Conservation (phyloP, 2,329 filamentous ascomycete species). For the Trichoderma endophyticum region DNA sequence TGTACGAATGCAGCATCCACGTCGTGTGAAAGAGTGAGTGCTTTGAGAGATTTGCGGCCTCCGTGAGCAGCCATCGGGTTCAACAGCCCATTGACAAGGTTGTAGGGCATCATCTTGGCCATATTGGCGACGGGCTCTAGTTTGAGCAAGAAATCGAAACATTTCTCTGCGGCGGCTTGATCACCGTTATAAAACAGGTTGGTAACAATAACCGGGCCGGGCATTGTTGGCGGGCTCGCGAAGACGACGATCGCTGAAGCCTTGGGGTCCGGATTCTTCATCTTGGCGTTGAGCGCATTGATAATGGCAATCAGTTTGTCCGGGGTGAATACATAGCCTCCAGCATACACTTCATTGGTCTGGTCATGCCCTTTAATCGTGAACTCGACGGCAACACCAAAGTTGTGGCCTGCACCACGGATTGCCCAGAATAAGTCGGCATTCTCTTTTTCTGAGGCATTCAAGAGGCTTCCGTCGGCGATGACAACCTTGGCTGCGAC, state of each 20-base stretch:
- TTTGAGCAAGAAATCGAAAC: constrained; percentile 36
- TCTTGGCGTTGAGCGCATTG: constrained; percentile 24
- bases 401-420: constrained; percentile 45
- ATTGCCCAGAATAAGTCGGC: constrained; percentile 48
- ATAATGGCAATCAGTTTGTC: constrained; percentile 25
- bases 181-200: constrained; percentile 27
- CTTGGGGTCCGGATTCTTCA: constrained; percentile 25
- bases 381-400: constrained; percentile 42
- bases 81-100: constrained; percentile 36
- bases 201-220: constrained; percentile 4
- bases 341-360: constrained; percentile 30
- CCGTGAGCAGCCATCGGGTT: constrained; percentile 31
- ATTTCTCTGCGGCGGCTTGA: constrained; percentile 32
- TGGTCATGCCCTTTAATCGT: constrained; percentile 29
- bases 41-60: constrained; percentile 37
- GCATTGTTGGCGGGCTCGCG: constrained; percentile 3
- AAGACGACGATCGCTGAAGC: constrained; percentile 33
- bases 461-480: constrained; percentile 35
- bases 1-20: constrained; percentile 24
- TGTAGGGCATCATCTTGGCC: constrained; percentile 38
- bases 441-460: constrained; percentile 39
- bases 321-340: constrained; percentile 28
- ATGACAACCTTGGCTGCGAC: constrained; percentile 39
- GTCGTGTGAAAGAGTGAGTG: constrained; percentile 41
- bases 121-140: constrained; percentile 36